A percentile compares a stretch with the other conserved stretches of the same genome.
These are phyloP conservation scores for Phytophthora pinifolia DNA, from an alignment of 352 stramenopile genomes.

Conservation along the genomic window DNA sequence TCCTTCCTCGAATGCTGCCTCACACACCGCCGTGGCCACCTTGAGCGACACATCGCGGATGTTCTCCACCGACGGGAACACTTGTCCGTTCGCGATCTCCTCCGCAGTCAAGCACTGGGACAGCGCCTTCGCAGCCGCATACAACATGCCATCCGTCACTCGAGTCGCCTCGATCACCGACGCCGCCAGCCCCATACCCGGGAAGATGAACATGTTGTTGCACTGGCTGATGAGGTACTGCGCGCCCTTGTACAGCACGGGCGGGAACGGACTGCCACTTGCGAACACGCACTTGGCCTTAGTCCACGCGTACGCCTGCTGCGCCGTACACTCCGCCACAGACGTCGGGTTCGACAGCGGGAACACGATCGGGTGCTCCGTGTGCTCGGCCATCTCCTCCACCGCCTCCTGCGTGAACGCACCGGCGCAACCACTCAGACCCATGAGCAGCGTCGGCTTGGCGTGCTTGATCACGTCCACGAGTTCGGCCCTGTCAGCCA, in stretches of 20 bases:
- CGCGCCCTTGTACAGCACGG: conserved; percentile 88
- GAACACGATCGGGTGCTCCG: conserved; percentile 94
- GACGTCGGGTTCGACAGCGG: conserved; percentile 96
- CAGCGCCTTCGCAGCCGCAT: conserved; percentile 93
- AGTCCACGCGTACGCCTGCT: conserved; percentile 97
- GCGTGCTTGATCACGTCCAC: conserved; percentile 82
- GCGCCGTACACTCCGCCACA: conserved; percentile 95
- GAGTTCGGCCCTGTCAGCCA: conserved; percentile 72
- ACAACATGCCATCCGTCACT: conserved; percentile 95
- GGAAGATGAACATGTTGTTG: conserved; percentile 99
- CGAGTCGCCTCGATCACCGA: conserved; percentile 80
- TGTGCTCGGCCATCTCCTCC: conserved; percentile 88
- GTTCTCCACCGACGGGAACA: conserved; percentile 94
- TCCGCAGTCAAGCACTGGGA: conserved; percentile 92
- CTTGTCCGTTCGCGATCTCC: conserved; percentile 90
- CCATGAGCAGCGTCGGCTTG: conserved; percentile 96
- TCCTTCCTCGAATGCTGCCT: conserved; percentile 86
- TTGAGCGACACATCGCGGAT: conserved; percentile 94
- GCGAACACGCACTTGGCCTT: conserved; percentile 95
- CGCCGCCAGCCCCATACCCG: conserved; percentile 92
- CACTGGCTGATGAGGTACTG: conserved; percentile 84
- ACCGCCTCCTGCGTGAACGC: conserved; percentile 88
- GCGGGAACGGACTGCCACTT: conserved; percentile 94
- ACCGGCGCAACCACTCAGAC: conserved; percentile 86
- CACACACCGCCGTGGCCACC: conserved; percentile 92